Percentiles rank a stretch among this genome's conserved stretches.
These are phyloP conservation scores for Mycena rebaudengoi DNA, from an alignment of 768 basidiomycete genomes.

Conservation along the genomic window DNA sequence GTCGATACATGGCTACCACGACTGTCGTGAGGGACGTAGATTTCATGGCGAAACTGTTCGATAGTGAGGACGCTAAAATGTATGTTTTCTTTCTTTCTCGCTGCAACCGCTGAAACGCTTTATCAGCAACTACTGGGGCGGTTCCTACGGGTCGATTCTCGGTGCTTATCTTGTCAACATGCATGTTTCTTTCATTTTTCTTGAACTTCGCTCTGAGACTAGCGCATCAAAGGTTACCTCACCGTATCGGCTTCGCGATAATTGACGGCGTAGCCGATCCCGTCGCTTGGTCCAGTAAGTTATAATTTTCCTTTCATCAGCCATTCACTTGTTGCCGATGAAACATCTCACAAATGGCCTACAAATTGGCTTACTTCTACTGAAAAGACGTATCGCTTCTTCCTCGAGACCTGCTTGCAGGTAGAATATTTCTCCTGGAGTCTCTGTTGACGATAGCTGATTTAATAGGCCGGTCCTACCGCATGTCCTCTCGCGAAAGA, in stretches of 20 bases:
- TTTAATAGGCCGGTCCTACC: slow-evolving; percentile 27
- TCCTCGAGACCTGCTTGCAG: slow-evolving; percentile 27
- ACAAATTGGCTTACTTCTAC: slow-evolving; percentile 29
- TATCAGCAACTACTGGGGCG: slow-evolving; percentile 31
- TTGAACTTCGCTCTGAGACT: neutral
- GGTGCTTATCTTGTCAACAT: slow-evolving; percentile 37
- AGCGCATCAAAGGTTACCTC: slow-evolving; percentile 23
- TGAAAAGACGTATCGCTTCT: slow-evolving; percentile 34
- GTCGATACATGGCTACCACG: slow-evolving; percentile 34
- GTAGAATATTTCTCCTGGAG: neutral
- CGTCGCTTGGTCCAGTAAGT: slow-evolving; percentile 32
- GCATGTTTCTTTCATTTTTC: slow-evolving; percentile 5
- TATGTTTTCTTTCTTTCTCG: neutral
- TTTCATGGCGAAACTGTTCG: slow-evolving; percentile 32
- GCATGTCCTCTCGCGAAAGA: slow-evolving; percentile 28
- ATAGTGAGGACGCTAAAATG: slow-evolving; percentile 32
- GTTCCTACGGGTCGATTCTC: slow-evolving; percentile 34
- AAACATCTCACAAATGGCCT: slow-evolving; percentile 34
- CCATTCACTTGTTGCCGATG: slow-evolving; percentile 11
- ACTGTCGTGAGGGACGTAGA: slow-evolving; percentile 36
- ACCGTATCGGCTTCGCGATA: slow-evolving; percentile 29
- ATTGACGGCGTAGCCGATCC: slow-evolving; percentile 35
- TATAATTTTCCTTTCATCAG: neutral
- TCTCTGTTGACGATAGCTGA: neutral
- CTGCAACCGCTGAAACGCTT: neutral